phyloP scores from a whole-genome alignment of 2,329 filamentous ascomycete species.

The Chrysosporium keratinophilum region DNA sequence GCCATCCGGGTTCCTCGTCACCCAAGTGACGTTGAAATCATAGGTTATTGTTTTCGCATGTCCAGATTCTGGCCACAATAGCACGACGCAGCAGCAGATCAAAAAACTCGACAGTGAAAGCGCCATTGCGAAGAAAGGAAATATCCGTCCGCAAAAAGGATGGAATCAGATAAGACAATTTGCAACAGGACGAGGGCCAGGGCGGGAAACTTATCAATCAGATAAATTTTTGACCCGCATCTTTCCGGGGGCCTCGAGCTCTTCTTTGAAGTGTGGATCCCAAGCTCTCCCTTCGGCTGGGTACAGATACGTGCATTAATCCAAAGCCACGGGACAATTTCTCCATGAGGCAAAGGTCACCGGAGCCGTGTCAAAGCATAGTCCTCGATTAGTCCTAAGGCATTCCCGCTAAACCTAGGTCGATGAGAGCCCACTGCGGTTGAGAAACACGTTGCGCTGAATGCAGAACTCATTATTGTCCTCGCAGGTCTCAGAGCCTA shows the following conservation, averaged over 20 bases:
- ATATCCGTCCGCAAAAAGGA: neutral
- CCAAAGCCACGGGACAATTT: neutral
- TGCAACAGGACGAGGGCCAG: neutral
- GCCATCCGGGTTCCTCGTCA: conserved; percentile 10
- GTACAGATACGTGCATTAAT: neutral
- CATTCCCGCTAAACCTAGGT: too few species aligned
- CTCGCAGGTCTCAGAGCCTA: too few species aligned
- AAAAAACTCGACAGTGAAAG: conserved; percentile 3
- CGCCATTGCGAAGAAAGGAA: neutral
- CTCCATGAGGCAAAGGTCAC: neutral
- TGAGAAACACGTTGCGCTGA: neutral
- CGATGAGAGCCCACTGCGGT: too few species aligned
- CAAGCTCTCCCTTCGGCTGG: neutral
- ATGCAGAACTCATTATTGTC: neutral
- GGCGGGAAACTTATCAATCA: conserved; percentile 2
- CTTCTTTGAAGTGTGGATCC: neutral
- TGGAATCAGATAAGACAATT: neutral
- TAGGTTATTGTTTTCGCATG: conserved; percentile 9
- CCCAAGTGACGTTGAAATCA: conserved; percentile 15
- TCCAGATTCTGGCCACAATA: neutral
- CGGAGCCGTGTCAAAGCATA: too few species aligned
- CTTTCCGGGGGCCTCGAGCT: conserved; percentile 6
- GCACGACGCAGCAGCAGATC: neutral
- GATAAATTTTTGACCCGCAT: conserved; percentile 8
- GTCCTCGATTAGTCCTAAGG: too few species aligned